Evolutionary conservation across 1,284 basidiomycete species (phyloP), one percentile per base, ranked within the genome.

Genomic region (Megacollybia platyphylla): DNA sequence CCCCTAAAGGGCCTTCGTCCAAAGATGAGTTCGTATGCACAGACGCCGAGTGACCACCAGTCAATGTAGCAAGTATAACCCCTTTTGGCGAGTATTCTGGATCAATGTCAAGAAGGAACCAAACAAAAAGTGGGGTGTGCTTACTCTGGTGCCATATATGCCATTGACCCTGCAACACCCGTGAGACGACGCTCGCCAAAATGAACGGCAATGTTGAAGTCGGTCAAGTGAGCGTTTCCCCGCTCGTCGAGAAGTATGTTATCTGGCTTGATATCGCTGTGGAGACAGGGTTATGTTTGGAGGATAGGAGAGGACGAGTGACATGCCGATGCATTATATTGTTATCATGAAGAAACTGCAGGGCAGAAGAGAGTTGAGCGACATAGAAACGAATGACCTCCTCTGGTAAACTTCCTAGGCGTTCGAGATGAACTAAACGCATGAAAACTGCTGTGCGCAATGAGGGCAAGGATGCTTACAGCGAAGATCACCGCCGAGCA

Each of bases 181-280:
- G 87, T 93, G 35, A 97, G 69, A 43, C 81, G 71, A 41, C 86
- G 72, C 40, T 94, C 89, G 4, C 84, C 80, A 57, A 89, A 97
- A 61, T 98, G 94, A 4, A 98, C 90, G 10, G 93, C 94, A 49
- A 98, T 97, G 61, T 98, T 98, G 64, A 98, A 96, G 58, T 98
- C 94, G 7, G 94, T 97, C 48, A 98, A 71, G 59, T 97, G 94
- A 1, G 92, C 93, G 57, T 98, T 93, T 1, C 94, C 94, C 43
- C 76, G 74, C 57, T 96, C 92, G 59, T 97, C 94, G 7, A 98
- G 76, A 18, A 98, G 76, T 47, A 98, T 93, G 59, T 98, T 97
- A 63, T 98, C 94, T 0, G 94, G 94, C 60, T 98, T 98, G 53
- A 98, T 64, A 59, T 97, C 93, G 30, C 90, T 92, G 52, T 31